Base-by-base conservation (phyloP, 805 yeast genomes). In the Starmerella riodocensis region DNA sequence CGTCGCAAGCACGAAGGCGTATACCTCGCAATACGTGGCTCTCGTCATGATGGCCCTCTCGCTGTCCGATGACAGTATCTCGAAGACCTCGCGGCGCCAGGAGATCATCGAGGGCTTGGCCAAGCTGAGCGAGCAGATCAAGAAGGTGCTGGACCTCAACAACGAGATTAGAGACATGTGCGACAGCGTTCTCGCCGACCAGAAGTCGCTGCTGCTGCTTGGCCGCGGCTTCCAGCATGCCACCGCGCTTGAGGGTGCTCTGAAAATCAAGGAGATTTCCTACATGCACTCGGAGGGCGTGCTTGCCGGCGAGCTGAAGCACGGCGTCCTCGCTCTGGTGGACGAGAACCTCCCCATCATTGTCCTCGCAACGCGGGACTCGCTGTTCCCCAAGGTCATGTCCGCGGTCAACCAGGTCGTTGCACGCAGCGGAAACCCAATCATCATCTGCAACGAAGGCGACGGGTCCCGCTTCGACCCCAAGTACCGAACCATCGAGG, bases 231-330 rank as follows among this genome's bases (percentile, higher is more conserved):
- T 82, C 65, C 98, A 91, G 66, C 78, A 71, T 61, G 98, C 99
- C 12, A 78, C 94, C 48, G 97, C 98, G 19, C 70, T 91, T 54
- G 99, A 91, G 66, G 98, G 98, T 59, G 98, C 99, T 11, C 73
- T 91, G 56, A 91, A 91, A 67, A 88, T 91, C 60, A 91, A 91
- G 66, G 99, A 91, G 64, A 91, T 91, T 47, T 88, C 97, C 3
- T 91, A 91, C 62, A 91, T 91, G 84, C 99, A 91, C 62, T 84
- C 96, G 17, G 99, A 91, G 67, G 99, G 98, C 68, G 94, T 91
- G 39, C 75, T 91, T 50, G 98, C 99, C 18, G 99, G 98, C 61
- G 99, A 91, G 65, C 75, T 91, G 64, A 91, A 91, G 63, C 99
- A 91, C 59, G 99, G 99, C 65, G 94, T 84, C 24, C 73, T 91